These are phyloP conservation scores for Mrakia blollopis DNA, from an alignment of 768 basidiomycete genomes.

Conservation along the genomic window DNA sequence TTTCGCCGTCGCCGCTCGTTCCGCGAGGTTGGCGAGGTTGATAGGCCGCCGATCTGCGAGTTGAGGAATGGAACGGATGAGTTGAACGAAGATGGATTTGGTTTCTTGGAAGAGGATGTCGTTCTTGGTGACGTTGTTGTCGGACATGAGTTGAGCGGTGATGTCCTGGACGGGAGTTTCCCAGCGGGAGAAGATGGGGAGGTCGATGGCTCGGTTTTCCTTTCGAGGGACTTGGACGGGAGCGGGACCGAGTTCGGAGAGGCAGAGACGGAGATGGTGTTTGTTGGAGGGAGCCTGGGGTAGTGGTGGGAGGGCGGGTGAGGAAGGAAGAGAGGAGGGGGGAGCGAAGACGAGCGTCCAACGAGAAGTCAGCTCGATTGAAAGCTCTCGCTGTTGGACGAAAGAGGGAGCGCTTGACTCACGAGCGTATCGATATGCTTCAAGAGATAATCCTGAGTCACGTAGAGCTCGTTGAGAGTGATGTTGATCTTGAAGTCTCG, in stretches of 20 bases:
- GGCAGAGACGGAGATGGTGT: constrained; percentile 90
- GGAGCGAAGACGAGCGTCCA: background rate
- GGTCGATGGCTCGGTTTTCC: constrained; percentile 90
- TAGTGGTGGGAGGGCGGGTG: background rate
- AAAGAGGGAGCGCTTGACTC: constrained; percentile 41
- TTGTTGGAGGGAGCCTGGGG: constrained; percentile 63
- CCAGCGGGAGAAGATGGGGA: constrained; percentile 93
- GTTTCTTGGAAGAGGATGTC: constrained; percentile 99
- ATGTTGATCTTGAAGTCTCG: constrained; percentile 98
- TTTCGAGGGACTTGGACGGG: constrained; percentile 95
- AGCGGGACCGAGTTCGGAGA: constrained; percentile 90
- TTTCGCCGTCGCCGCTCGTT: constrained; percentile 93
- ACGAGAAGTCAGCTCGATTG: background rate
- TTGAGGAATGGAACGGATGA: constrained; percentile 88
- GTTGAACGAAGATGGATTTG: constrained; percentile 97
- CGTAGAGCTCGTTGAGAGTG: constrained; percentile 97
- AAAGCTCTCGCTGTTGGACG: background rate
- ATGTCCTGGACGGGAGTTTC: constrained; percentile 98
- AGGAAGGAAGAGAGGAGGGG: too few relatives aligned
- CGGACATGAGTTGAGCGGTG: constrained; percentile 82
- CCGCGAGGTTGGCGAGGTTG: constrained; percentile 80
- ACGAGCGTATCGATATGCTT: constrained; percentile 95
- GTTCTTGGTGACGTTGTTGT: constrained; percentile 87
- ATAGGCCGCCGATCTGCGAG: constrained; percentile 80
- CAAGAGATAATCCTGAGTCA: constrained; percentile 89